Base-by-base conservation (phyloP, 805 yeast genomes). In the Brettanomyces nanus region DNA sequence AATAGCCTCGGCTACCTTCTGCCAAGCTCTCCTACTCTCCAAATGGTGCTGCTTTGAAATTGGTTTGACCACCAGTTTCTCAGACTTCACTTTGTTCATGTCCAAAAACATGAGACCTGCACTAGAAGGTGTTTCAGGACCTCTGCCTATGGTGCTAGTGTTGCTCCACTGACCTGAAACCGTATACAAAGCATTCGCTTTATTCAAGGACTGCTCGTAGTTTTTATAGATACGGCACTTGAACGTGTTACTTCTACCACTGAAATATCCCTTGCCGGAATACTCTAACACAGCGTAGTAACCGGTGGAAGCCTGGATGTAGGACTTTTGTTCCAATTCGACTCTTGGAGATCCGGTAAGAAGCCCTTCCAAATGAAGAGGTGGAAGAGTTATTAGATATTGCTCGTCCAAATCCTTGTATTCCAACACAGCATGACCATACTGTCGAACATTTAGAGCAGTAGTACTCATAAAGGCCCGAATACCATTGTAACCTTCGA, bases 91-190 rank as follows among this genome's bases (percentile, higher is more conserved):
- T 31, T 61, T 62, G 29, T 56, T 54, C 3, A 86, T 83, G 57
- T 82, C 85, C 54, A 78, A 80, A 53, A 84, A 84, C 25, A 76
- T 49, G 28, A 65, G 70, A 37, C 65, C 71, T 34, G 70, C 67
- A 28, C 68, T 54, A 3, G 69, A 41, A 4, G 58, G 52, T 7
- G 75, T 58, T 19, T 63, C 54, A 6, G 66, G 51, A 42, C 86
- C 89, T 55, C 73, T 71, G 45, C 63, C 65, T 46, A 85, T 77
- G 50, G 66, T 70, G 14, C 90, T 81, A 46, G 66, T 65, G 23
- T 81, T 90, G 13, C 92, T 79, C 98, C 97, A 92, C 66, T 87
- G 97, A 33, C 98, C 98, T 33, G 68, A 52, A 43, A 92, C 79
- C 13, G 95, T 83, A 62, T 74, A 84, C 39, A 86, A 62, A 1